Evolutionary conservation across 2,329 filamentous ascomycete genomes (phyloP), one percentile per base, ranked within the genome.

Genomic region (Fusarium coicis): DNA sequence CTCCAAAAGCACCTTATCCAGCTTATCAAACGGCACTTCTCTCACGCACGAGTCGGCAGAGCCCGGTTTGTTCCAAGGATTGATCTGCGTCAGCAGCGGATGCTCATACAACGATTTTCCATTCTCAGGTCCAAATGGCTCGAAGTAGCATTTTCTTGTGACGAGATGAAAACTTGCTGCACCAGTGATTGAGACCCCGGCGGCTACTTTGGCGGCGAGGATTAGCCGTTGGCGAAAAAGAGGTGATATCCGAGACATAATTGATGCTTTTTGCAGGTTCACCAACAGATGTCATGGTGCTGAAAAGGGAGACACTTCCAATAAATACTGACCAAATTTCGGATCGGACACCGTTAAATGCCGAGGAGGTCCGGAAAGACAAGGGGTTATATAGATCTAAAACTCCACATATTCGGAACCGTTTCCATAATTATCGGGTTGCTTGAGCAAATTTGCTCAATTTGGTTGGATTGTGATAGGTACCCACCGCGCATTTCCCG

Each of bases 41-140:
- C 71, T 64, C 12, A 77, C 73, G 4, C 73, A 74, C 2, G 70
- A 77, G 26, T 77, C 75, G 10, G 68, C 43, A 2, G 71, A 73
- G 0, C 44, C 52, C 1, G 75, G 70, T 14, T 77, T 77, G 11
- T 77, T 68, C 63, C 70, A 72, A 1, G 73, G 74, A 21, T 77
- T 77, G 1, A 63, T 68, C 23, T 73, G 50, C 32, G 63, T 70
- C 3, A 77, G 32, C 2, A 74, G 21, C 0, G 75, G 49, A 39
- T 77, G 71, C 1, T 21, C 26, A 16, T 74, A 76, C 2, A 76
- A 32, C 0, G 70, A 49, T 18, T n/a, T 47, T 2, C 62, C 47
- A 18, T 65, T 65, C 1, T 65, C 60, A 0, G 66, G 73, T 3
- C 64, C 73, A 16, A 76, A 74, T 0, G 72, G 68, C n/a, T 77